phyloP scores from a whole-genome alignment of 2,329 filamentous ascomycete species.

The Colletotrichum tamarilloi region DNA sequence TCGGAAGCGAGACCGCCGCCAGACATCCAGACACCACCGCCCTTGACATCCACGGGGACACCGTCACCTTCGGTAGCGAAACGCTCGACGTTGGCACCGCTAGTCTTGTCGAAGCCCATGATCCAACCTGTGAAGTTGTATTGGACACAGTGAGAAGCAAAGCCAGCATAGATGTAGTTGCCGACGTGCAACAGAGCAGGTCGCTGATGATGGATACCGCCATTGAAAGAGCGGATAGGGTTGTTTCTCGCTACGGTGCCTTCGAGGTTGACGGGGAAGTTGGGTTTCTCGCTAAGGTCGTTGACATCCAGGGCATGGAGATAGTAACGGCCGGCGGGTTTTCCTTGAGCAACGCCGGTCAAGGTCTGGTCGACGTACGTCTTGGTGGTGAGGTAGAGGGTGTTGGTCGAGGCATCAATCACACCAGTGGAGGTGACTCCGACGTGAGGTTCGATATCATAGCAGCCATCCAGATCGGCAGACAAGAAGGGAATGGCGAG shows the following conservation, averaged over 20 bases:
- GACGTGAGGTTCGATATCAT: slow-evolving; percentile 59
- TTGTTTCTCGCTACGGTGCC: slow-evolving; percentile 59
- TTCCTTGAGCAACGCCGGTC: slow-evolving; percentile 45
- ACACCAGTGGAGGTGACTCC: slow-evolving; percentile 59
- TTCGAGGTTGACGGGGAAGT: slow-evolving; percentile 61
- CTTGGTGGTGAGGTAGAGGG: slow-evolving; percentile 56
- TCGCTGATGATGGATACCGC: slow-evolving; percentile 63
- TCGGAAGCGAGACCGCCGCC: slow-evolving; percentile 53
- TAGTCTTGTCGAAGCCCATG: slow-evolving; percentile 58
- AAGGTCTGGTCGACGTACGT: slow-evolving; percentile 50
- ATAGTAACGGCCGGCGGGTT: slow-evolving; percentile 48
- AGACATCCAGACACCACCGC: slow-evolving; percentile 57
- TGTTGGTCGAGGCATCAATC: slow-evolving; percentile 57
- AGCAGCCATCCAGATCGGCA: slow-evolving; percentile 59
- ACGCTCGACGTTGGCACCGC: slow-evolving; percentile 48
- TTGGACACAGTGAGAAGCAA: slow-evolving; percentile 66
- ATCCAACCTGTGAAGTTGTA: slow-evolving; percentile 67
- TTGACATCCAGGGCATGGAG: slow-evolving; percentile 52
- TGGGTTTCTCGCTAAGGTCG: slow-evolving; percentile 48
- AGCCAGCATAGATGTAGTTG: slow-evolving; percentile 61
- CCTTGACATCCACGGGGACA: slow-evolving; percentile 48
- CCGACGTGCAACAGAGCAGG: slow-evolving; percentile 59
- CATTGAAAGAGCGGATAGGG: slow-evolving; percentile 59
- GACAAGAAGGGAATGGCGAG: slow-evolving; percentile 62
- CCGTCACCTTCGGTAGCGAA: slow-evolving; percentile 55